A percentile compares a stretch with the other conserved stretches of the same genome.
These are phyloP conservation scores for Achaetomiella virescens DNA, from an alignment of 495 filamentous ascomycete genomes.

Conservation along the genomic window DNA sequence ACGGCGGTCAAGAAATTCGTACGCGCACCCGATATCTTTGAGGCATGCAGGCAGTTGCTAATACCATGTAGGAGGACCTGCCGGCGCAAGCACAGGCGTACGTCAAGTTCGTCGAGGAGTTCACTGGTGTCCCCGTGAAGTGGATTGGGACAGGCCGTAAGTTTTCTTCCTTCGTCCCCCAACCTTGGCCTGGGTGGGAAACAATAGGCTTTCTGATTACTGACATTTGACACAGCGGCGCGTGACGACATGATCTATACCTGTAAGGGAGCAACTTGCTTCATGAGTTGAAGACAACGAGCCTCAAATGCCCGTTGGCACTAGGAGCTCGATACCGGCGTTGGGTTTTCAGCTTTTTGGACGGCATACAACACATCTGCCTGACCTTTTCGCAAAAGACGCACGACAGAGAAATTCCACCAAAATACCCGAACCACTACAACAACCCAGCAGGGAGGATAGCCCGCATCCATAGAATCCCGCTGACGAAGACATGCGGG, in stretches of 20 bases:
- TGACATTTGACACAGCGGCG: slow-evolving; percentile 9
- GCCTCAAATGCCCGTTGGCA: not conserved
- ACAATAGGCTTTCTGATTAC: no score
- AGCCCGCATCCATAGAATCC: not conserved
- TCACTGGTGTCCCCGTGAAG: slow-evolving; percentile 62
- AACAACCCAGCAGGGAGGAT: not conserved
- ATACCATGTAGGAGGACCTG: slow-evolving; percentile 52
- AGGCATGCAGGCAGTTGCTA: not conserved
- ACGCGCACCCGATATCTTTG: not conserved
- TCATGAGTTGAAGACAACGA: not conserved
- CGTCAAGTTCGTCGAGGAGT: slow-evolving; percentile 64
- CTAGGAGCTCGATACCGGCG: not conserved
- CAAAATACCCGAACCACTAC: not conserved
- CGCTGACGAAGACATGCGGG: not conserved
- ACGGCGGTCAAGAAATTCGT: slow-evolving; percentile 34
- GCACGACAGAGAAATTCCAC: not conserved
- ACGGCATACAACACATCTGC: no score
- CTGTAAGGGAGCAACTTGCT: not conserved
- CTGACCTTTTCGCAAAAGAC: not conserved
- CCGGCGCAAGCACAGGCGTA: slow-evolving; percentile 72
- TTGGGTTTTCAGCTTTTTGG: slow-evolving; percentile 1
- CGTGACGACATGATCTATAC: slow-evolving; percentile 22
- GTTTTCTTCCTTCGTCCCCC: not conserved
- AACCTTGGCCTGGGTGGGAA: not conserved
- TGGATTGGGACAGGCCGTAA: slow-evolving; percentile 72